Conservation (phyloP, 495 filamentous ascomycete species). For the Astrothelium subdiscretum region DNA sequence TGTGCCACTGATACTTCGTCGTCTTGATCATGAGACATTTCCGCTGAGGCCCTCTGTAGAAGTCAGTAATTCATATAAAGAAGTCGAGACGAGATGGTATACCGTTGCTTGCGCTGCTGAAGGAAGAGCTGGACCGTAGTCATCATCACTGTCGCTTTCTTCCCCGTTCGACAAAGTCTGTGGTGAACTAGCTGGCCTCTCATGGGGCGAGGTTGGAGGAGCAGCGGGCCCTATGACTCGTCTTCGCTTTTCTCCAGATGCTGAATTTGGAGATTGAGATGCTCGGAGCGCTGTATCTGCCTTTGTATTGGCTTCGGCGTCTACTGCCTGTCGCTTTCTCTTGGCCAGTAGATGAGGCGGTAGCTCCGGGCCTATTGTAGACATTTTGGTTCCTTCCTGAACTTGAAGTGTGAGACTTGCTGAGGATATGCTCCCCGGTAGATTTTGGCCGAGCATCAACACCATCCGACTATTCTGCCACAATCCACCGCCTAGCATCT, state of each 20-base stretch:
- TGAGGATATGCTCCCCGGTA: no score
- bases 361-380: slow-evolving; percentile 28
- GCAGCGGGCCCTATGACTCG: slow-evolving; percentile 30
- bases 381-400: slow-evolving; percentile 21
- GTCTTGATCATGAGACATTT: not conserved
- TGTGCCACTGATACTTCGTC: slow-evolving; percentile 5
- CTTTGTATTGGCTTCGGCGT: slow-evolving; percentile 14
- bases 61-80: not conserved
- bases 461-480: not conserved
- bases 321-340: slow-evolving; percentile 26
- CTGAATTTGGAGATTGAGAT: slow-evolving; percentile 18
- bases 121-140: slow-evolving; percentile 74
- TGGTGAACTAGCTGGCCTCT: slow-evolving; percentile 28
- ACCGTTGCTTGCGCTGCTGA: slow-evolving; percentile 31
- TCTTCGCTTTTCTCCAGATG: slow-evolving; percentile 33
- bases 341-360: slow-evolving; percentile 33
- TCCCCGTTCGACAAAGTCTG: slow-evolving; percentile 14
- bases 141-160: slow-evolving; percentile 34
- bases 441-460: not conserved
- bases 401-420: no score
- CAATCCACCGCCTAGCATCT: not conserved
- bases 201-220: slow-evolving; percentile 42
- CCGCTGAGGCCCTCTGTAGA: not conserved
- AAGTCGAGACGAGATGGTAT: not conserved
- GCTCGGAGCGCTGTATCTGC: slow-evolving; percentile 17